phyloP scores from a whole-genome alignment of 345 rosid species.

The Salix suchowensis region DNA sequence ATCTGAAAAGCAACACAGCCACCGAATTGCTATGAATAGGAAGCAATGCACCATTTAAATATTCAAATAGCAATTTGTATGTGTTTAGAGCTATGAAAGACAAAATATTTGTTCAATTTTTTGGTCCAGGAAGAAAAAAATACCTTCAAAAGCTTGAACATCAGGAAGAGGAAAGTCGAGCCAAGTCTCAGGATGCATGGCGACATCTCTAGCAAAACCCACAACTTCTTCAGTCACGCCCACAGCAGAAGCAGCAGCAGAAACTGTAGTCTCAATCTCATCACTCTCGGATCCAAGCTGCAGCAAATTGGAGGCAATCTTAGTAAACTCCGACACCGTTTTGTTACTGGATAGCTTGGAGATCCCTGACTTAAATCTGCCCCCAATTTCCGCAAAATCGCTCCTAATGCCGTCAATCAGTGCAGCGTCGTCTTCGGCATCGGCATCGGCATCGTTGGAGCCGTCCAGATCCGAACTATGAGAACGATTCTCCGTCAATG shows the following conservation, averaged over 20 bases:
- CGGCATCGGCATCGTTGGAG: not conserved
- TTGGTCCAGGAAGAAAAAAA: not conserved
- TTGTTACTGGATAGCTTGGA: constrained; percentile 55
- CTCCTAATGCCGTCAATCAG: constrained; percentile 52
- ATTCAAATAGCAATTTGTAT: not conserved
- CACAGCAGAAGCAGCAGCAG: constrained; percentile 35
- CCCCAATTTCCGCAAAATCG: constrained; percentile 70
- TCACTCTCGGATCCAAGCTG: constrained; percentile 54
- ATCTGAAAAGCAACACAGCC: not conserved
- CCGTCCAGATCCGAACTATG: constrained; percentile 19
- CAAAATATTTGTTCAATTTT: not conserved
- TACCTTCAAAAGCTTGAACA: constrained; percentile 67
- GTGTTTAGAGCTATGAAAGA: not conserved
- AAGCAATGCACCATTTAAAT: not conserved
- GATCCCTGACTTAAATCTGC: constrained; percentile 59
- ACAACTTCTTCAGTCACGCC: constrained; percentile 85
- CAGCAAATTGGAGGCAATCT: constrained; percentile 52
- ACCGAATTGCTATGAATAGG: not conserved
- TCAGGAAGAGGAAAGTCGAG: constrained; percentile 74
- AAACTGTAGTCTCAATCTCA: constrained; percentile 32
- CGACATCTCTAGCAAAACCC: constrained; percentile 67
- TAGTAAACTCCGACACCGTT: constrained; percentile 59
- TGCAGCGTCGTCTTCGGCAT: constrained; percentile 15
- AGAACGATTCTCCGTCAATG: not conserved
- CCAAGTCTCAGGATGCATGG: constrained; percentile 99